phyloP scores from a whole-genome alignment of 202 grass and related monocot species.

The Hordeum pubiflorum region DNA sequence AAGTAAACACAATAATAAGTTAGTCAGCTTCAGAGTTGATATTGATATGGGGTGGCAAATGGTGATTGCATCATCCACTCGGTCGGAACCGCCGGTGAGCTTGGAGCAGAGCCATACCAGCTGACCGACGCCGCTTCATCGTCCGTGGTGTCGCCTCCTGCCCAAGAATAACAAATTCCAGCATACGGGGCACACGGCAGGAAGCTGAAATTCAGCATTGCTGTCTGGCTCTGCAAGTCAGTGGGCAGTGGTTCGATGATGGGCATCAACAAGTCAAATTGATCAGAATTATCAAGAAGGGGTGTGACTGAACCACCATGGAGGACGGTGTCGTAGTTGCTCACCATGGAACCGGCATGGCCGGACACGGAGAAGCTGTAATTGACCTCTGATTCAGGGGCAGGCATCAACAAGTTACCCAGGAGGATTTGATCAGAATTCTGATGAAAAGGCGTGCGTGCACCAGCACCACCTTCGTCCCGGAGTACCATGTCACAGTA shows the following conservation, averaged over 20 bases:
- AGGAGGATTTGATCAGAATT: not conserved
- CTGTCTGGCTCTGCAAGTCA: not conserved
- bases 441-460: too few relatives aligned
- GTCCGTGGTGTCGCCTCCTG: not conserved
- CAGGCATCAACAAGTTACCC: not conserved
- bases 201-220: not conserved
- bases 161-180: not conserved
- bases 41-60: not conserved
- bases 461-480: too few relatives aligned
- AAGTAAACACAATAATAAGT: not conserved
- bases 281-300: not conserved
- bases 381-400: not conserved
- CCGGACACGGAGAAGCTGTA: not conserved
- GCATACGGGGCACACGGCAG: not conserved
- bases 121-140: not conserved
- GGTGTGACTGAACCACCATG: too few relatives aligned
- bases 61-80: not conserved
- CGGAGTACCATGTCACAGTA: too few relatives aligned
- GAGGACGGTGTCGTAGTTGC: accelerated
- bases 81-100: not conserved
- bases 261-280: not conserved
- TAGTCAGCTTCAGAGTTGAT: not conserved
- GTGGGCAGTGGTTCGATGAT: not conserved
- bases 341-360: not conserved
- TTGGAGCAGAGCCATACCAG: not conserved